Evolutionary conservation across 2,329 filamentous ascomycete genomes (phyloP), one percentile per base, ranked within the genome.

Genomic region (Endocalyx cinctus): DNA sequence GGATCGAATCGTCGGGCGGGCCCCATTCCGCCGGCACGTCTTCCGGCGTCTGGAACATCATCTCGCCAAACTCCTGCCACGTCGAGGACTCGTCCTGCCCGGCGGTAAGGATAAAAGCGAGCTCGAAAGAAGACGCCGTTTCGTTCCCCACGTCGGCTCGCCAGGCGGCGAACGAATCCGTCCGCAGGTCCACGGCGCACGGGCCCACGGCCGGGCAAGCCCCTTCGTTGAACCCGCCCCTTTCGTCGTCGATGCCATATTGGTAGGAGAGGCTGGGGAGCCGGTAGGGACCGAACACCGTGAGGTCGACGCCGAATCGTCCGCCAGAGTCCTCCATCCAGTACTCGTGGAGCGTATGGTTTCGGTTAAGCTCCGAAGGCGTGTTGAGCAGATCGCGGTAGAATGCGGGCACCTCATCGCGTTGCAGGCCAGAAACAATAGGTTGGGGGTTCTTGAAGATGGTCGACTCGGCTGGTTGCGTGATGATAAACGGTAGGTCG

Each of bases 271-370:
- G 54, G 3, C 52, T 51, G 1, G 70, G 71, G 51, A 75, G 54
- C n/a, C 56, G 55, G 37, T 74, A 74, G 0, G 69, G 59, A 0
- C 71, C 71, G 36, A 72, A 75, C 0, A 65, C 64, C 1, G 69
- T 73, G 47, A 75, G 42, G 35, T 74, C 66, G 7, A 74, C 70
- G 11, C 71, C 71, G 37, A 66, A 74, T 13, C 64, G 60, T 3
- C 71, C 70, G 10, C 60, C 65, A 1, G 68, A 72, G 48, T 74
- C 70, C 33, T 69, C 69, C 70, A 74, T 74, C 70, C 71, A 74
- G 45, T 75, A 74, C 49, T 74, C 69, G 38, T 75, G 70, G 3
- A 75, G 54, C 3, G 71, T 74, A 38, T 72, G 70, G 4, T 62
- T 62, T n/a, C 55, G 55, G 36, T 74, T 74, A 18, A 74, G 47